Conservation (phyloP, 1,284 basidiomycete genomes). For the Pterulicium gracile region DNA sequence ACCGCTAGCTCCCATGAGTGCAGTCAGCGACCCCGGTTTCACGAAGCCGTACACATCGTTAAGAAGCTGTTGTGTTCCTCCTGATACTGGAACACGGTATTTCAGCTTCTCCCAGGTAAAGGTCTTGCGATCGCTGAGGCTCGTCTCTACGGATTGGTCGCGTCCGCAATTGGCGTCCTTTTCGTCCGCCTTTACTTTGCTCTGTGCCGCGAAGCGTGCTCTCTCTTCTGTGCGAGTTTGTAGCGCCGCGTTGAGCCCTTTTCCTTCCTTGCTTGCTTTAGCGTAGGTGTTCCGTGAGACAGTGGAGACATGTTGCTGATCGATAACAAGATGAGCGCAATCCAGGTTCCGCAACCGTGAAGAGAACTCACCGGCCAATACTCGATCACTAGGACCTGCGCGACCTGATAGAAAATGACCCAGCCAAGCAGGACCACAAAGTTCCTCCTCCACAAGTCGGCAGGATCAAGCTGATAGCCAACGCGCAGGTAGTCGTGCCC, state of each 20-base stretch:
- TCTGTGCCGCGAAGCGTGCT: too few relatives aligned
- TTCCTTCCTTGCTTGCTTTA: constrained; percentile 61
- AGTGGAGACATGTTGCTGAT: too few relatives aligned
- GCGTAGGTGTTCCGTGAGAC: constrained; percentile 37
- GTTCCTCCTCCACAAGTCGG: constrained; percentile 52
- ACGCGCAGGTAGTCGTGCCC: constrained; percentile 56
- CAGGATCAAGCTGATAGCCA: constrained; percentile 36
- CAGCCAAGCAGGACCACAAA: constrained; percentile 49
- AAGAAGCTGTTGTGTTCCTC: constrained; percentile 59
- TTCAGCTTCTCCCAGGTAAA: constrained; percentile 67
- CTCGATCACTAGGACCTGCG: constrained; percentile 52
- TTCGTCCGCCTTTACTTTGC: too few relatives aligned
- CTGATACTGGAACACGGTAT: constrained; percentile 67
- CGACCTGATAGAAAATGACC: constrained; percentile 56
- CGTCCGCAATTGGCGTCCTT: too few relatives aligned
- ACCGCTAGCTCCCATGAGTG: constrained; percentile 57
- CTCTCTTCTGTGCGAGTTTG: too few relatives aligned
- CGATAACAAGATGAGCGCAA: too few relatives aligned
- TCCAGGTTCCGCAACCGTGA: too few relatives aligned
- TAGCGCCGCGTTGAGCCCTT: constrained; percentile 41
- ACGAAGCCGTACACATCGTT: constrained; percentile 86
- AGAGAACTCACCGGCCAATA: constrained; percentile 56
- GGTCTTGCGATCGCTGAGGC: constrained; percentile 30
- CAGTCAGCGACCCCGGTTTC: constrained; percentile 76
- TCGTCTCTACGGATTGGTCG: too few relatives aligned